A percentile compares a stretch with the other conserved stretches of the same genome.
phyloP scores from a whole-genome alignment of 305 asterid genomes.

The Nicotiana rustica region DNA sequence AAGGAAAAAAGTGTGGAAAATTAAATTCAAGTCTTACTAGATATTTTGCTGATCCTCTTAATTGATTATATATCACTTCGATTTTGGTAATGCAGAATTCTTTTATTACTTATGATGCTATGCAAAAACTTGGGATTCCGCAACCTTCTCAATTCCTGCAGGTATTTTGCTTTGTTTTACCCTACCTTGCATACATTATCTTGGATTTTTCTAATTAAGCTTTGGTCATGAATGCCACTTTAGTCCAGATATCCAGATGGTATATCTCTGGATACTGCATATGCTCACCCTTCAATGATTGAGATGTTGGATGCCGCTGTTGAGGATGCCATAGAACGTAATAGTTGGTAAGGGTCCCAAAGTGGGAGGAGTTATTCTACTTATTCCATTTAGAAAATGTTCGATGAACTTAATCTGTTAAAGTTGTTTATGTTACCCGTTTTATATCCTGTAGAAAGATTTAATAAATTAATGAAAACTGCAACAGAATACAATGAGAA shows the following conservation, averaged over 20 bases:
- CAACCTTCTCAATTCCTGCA: slow-evolving; percentile 89
- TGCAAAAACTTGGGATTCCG: slow-evolving; percentile 90
- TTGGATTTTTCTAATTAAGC: slow-evolving; percentile 37
- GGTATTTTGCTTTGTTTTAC: slow-evolving; percentile 55
- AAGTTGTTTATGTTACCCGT: background rate
- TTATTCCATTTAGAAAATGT: slow-evolving; percentile 1
- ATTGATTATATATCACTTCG: slow-evolving; percentile 16
- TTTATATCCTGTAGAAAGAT: background rate
- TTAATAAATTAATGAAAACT: background rate
- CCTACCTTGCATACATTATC: slow-evolving; percentile 35
- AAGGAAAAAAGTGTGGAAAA: background rate
- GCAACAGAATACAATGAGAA: background rate
- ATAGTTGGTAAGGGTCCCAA: slow-evolving; percentile 77
- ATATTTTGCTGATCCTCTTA: background rate
- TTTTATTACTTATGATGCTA: slow-evolving; percentile 77
- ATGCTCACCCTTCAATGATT: slow-evolving; percentile 79
- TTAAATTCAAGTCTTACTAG: background rate
- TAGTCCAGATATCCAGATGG: slow-evolving; percentile 98
- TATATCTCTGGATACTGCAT: slow-evolving; percentile 71
- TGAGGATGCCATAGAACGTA: slow-evolving; percentile 91
- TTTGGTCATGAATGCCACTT: slow-evolving; percentile 43
- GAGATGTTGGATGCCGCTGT: slow-evolving; percentile 91
- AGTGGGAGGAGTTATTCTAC: slow-evolving; percentile 3
- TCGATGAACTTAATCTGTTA: background rate
- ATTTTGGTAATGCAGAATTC: slow-evolving; percentile 65